Evolutionary conservation across 202 grass and related monocot genomes (phyloP).

Genomic region (Setaria viridis): DNA sequence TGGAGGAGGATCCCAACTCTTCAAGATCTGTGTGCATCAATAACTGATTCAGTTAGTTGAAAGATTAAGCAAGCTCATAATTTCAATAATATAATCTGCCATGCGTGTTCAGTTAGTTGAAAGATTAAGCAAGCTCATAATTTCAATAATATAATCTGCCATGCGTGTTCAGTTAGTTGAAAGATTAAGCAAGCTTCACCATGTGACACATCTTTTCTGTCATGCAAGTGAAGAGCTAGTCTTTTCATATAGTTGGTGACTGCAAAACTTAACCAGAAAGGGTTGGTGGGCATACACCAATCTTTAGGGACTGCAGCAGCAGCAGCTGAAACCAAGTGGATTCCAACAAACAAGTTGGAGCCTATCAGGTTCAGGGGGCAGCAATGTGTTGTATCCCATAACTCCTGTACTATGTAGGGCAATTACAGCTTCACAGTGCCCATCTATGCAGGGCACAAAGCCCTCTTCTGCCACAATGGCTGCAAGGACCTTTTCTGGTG

Average conservation of each 20-base stretch:
- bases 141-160: background rate
- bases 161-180: background rate
- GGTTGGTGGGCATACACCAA: background rate
- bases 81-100: background rate
- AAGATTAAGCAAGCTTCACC: conserved; percentile 32
- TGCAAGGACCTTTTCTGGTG: background rate
- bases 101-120: background rate
- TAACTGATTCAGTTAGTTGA: background rate
- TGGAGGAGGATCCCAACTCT: background rate
- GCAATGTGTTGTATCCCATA: conserved; percentile 36
- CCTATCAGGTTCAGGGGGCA: conserved; percentile 34
- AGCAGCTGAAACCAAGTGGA: conserved; percentile 33
- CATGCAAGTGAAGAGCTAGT: background rate
- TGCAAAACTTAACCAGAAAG: conserved; percentile 11
- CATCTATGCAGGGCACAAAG: background rate
- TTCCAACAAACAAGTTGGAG: conserved; percentile 45
- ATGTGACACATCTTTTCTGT: conserved; percentile 8
- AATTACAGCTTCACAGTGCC: background rate
- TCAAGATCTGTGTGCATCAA: conserved; percentile 1
- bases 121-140: background rate
- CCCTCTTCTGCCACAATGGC: background rate
- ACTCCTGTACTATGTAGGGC: conserved; percentile 11
- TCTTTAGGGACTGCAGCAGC: conserved; percentile 10
- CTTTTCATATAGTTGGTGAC: conserved; percentile 7
- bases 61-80: background rate